A percentile compares a stretch with the other conserved stretches of the same genome.
Evolutionary conservation across 345 rosid species (phyloP).

Genomic region (Lepidium didymum): DNA sequence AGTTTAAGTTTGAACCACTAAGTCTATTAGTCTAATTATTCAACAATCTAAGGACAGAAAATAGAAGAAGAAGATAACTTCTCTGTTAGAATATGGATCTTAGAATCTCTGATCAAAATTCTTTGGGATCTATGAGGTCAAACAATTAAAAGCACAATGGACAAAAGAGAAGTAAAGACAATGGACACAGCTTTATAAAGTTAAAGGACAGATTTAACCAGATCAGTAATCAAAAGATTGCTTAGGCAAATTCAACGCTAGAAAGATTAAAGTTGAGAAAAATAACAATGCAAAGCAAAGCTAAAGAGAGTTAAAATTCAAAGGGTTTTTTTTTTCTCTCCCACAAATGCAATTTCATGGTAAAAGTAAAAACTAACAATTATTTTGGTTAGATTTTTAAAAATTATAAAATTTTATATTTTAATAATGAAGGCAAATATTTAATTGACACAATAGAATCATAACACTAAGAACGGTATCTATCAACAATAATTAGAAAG

Average conservation of each 20-base stretch:
- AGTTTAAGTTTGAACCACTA: background rate
- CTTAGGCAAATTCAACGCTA: conserved; percentile 20
- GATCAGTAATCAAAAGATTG: conserved; percentile 7
- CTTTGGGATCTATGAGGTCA: conserved; percentile 30
- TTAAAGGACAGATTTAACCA: conserved; percentile 17
- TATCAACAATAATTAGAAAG: conserved; percentile 25
- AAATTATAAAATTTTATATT: background rate
- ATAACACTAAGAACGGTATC: conserved; percentile 13
- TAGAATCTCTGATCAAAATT: conserved; percentile 22
- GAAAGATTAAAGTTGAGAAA: conserved; percentile 2
- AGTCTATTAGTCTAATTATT: background rate
- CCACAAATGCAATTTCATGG: background rate
- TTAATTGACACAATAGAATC: conserved; percentile 7
- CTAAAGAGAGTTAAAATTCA: background rate
- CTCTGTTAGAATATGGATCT: background rate
- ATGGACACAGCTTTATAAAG: conserved; percentile 25
- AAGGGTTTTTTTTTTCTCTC: background rate
- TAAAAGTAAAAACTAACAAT: background rate
- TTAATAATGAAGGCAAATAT: background rate
- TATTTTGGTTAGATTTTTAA: background rate
- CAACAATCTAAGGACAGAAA: background rate
- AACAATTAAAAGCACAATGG: conserved; percentile 24
- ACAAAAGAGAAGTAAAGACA: conserved; percentile 23
- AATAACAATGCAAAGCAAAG: conserved; percentile 12
- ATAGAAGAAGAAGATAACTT: background rate